A percentile compares a stretch with the other conserved stretches of the same genome.
phyloP scores from a whole-genome alignment of 2,329 filamentous ascomycete genomes.

The Cryphonectria japonica region DNA sequence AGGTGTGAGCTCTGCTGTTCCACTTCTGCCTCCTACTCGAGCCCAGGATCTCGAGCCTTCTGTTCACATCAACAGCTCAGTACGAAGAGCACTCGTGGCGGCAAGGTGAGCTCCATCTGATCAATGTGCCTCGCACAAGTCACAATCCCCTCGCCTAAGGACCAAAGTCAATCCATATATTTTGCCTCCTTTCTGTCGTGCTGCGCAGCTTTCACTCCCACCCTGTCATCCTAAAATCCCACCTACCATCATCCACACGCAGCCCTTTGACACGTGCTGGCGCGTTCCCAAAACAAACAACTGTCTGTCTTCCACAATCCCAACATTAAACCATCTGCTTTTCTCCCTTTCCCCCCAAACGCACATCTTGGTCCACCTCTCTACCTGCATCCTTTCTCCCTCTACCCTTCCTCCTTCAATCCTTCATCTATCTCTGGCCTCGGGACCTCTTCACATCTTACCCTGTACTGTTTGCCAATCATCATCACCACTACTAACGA shows the following conservation, averaged over 20 bases:
- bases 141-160: background rate
- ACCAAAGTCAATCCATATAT: background rate
- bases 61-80: constrained; percentile 21
- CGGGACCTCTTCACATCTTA: background rate
- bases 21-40: constrained; percentile 9
- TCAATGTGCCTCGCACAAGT: background rate
- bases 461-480: background rate
- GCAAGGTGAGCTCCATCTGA: constrained; percentile 22
- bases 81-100: constrained; percentile 9
- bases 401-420: background rate
- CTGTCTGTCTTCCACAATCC: background rate
- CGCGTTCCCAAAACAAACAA: background rate
- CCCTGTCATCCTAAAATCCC: background rate
- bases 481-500: background rate
- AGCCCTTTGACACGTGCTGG: background rate
- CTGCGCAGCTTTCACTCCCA: background rate
- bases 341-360: background rate
- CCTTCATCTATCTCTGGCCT: background rate
- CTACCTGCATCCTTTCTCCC: background rate
- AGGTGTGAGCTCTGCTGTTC: constrained; percentile 25
- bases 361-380: background rate
- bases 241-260: background rate
- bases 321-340: background rate
- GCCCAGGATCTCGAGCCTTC: constrained; percentile 15
- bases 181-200: background rate